Percentiles rank a stretch among this genome's conserved stretches.
Evolutionary conservation across 2,329 filamentous ascomycete genomes (phyloP).

Genomic region (Camillea tinctor): DNA sequence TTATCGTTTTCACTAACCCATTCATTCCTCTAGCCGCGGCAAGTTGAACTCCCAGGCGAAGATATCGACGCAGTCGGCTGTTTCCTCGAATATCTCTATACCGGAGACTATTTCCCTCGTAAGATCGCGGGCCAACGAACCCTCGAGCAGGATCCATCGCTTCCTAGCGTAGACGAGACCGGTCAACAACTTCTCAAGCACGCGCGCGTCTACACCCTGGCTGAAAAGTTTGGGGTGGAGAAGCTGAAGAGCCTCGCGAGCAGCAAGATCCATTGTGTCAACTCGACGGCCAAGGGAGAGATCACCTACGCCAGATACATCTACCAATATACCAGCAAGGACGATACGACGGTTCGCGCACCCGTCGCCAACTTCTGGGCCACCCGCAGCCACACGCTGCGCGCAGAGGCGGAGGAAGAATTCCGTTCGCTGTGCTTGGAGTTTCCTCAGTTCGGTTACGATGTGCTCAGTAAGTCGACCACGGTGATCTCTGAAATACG

Average conservation of each 20-base stretch:
- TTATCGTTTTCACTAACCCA: conserved; percentile 3
- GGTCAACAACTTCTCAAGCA: conserved; percentile 84
- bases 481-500: background rate
- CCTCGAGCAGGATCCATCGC: conserved; percentile 66
- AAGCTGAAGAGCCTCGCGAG: conserved; percentile 74
- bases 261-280: conserved; percentile 88
- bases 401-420: conserved; percentile 81
- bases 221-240: conserved; percentile 70
- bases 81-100: conserved; percentile 83
- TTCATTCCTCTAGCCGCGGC: background rate
- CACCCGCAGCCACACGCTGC: conserved; percentile 72
- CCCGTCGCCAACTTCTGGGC: conserved; percentile 93
- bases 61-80: conserved; percentile 68
- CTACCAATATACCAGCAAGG: conserved; percentile 70
- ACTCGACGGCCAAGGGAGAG: conserved; percentile 84
- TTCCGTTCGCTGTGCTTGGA: conserved; percentile 85
- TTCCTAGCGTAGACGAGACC: conserved; percentile 69
- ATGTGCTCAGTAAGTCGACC: conserved; percentile 70
- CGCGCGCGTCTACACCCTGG: conserved; percentile 85
- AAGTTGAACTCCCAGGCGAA: background rate
- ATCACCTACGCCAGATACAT: conserved; percentile 90
- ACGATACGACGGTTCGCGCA: conserved; percentile 72
- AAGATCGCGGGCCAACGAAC: conserved; percentile 61
- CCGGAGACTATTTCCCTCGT: conserved; percentile 80
- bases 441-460: conserved; percentile 88